A percentile compares a stretch with the other conserved stretches of the same genome.
These are phyloP conservation scores for Ochromonas danica DNA, from an alignment of 108 stramenopile genomes.

Conservation along the genomic window DNA sequence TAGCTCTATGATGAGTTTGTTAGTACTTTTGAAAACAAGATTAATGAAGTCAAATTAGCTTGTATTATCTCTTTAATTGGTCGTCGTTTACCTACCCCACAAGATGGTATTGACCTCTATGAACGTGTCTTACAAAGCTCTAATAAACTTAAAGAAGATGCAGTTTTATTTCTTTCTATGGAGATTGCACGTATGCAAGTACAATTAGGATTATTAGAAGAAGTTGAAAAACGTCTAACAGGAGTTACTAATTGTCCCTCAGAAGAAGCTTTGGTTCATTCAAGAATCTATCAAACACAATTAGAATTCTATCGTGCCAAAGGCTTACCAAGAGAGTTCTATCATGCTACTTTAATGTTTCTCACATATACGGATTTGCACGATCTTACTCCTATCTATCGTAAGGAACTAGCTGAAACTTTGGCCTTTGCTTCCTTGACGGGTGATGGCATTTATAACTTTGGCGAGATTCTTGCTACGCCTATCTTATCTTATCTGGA, in stretches of 20 bases:
- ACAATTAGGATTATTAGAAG: slow-evolving; percentile 54
- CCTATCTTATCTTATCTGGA: slow-evolving; percentile 70
- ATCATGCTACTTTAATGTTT: slow-evolving; percentile 77
- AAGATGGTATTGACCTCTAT: neutral
- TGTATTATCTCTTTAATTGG: slow-evolving; percentile 65
- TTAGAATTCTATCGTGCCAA: too few relatives aligned
- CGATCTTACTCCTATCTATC: slow-evolving; percentile 38
- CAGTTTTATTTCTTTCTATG: neutral
- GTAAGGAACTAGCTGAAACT: slow-evolving; percentile 74
- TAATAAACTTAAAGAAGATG: neutral
- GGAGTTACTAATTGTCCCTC: slow-evolving; percentile 43
- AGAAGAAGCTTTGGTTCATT: slow-evolving; percentile 59
- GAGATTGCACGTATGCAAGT: slow-evolving; percentile 39
- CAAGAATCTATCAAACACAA: too few relatives aligned
- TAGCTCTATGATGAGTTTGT: slow-evolving; percentile 59
- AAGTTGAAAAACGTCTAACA: slow-evolving; percentile 60
- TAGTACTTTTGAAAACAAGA: slow-evolving; percentile 56
- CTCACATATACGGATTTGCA: slow-evolving; percentile 41
- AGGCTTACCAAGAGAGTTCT: slow-evolving; percentile 93
- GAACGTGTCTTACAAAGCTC: slow-evolving; percentile 4
- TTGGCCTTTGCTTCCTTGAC: slow-evolving; percentile 88
- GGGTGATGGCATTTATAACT: slow-evolving; percentile 92
- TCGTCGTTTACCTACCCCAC: neutral
- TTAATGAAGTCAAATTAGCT: slow-evolving; percentile 82
- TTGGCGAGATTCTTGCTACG: slow-evolving; percentile 87